phyloP scores from a whole-genome alignment of 1,284 basidiomycete species.

The Waitea zeae region DNA sequence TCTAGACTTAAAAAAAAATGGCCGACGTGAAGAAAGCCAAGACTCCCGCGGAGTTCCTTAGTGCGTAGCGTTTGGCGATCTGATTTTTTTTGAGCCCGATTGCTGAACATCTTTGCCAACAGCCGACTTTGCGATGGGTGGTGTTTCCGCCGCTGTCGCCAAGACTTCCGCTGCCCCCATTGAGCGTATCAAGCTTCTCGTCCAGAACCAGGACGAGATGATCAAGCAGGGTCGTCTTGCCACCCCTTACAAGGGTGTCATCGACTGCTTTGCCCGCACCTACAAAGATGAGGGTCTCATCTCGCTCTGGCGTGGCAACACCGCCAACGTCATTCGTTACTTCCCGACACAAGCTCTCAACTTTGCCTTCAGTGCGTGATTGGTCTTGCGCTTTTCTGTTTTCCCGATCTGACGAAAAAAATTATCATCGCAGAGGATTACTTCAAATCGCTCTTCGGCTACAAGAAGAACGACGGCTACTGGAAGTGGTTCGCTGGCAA shows the following conservation, averaged over 20 bases:
- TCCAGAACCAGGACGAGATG: constrained; percentile 97
- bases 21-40: constrained; percentile 62
- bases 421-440: constrained; percentile 61
- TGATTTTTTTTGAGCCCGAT: constrained; percentile 4
- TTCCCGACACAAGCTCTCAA: constrained; percentile 94
- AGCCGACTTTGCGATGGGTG: constrained; percentile 88
- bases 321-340: constrained; percentile 96
- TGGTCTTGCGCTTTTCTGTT: background rate
- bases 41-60: constrained; percentile 63
- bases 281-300: constrained; percentile 84
- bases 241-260: constrained; percentile 84
- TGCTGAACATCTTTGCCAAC: constrained; percentile 18
- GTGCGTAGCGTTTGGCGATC: constrained; percentile 22
- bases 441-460: constrained; percentile 89
- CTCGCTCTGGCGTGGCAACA: constrained; percentile 91
- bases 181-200: constrained; percentile 96
- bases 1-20: too few relatives aligned
- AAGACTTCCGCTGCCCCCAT: constrained; percentile 98
- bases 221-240: constrained; percentile 94
- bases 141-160: constrained; percentile 87
- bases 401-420: constrained; percentile 12
- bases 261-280: constrained; percentile 78
- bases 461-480: constrained; percentile 81
- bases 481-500: constrained; percentile 87
- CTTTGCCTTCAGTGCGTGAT: constrained; percentile 78